Evolutionary conservation across 2,329 filamentous ascomycete species (phyloP), one percentile per base, ranked within the genome.

Genomic region (Penicillium sp.): DNA sequence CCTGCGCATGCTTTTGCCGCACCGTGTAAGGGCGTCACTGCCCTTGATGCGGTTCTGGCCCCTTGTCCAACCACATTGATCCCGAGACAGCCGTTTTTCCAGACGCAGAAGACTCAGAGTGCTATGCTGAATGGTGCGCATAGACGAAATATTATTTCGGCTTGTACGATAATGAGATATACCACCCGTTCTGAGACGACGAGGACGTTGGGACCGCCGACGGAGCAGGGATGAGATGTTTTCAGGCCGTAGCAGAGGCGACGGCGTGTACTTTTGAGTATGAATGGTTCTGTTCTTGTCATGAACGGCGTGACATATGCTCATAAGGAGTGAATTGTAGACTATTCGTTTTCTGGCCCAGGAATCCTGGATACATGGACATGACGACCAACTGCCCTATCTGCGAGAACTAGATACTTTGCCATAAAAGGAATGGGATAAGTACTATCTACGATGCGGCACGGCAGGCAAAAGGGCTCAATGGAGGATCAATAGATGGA

Each of bases 11-110:
- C 84, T 0, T 84, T 81, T 0, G 80, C 80, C 3, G 80, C 75
- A 6, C 85, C 84, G 0, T 87, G 84, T 84, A 75, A 83, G 14
- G 85, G 84, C 0, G 78, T 83, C 65, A 87, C 87, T 69, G 85
- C 85, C 0, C 77, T 87, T 1, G 85, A 87, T 65, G 84, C 84
- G 0, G 74, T 85, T 14, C 76, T 87, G 3, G 77, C 79, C 0
- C 80, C 73, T 0, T 78, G 77, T 60, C 69, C 73, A 28, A 73
- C 71, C 51, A 71, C 87, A 11, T 82, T 81, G 0, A 76, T 83
- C 2, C 75, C 87, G 6, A 77, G 85, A 2, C 84, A 86, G 70
- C 84, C 86, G 69, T 80, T 83, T 4, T 76, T 80, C 61, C 81
- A 83, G 0, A 78, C 79, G 28, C 77, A 82, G 63, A 79, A 80